Base-by-base conservation (phyloP, 2,329 filamentous ascomycete genomes). In the Xylaria sp. region DNA sequence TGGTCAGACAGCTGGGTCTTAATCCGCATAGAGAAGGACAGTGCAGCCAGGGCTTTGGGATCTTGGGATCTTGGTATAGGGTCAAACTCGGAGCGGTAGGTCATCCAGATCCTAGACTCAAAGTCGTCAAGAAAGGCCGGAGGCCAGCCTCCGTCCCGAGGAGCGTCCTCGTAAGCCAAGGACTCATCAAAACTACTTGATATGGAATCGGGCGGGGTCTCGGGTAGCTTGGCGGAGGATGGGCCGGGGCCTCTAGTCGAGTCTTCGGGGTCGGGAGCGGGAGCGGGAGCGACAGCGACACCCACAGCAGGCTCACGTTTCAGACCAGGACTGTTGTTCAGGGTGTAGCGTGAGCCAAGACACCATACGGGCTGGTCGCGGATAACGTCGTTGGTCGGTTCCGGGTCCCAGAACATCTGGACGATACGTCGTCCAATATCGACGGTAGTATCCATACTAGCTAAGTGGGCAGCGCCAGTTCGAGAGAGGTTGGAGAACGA, bases 31-130 rank as follows among this genome's bases (percentile, higher is more conserved):
- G 93, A 85, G 66, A 98, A 88, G 3, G 93, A 97, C 83, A 98
- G 88, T 8, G 89, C 84, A 3, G 90, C 85, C 0, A 85, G 79
- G 16, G 93, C 92, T 75, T 90, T 90, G 0, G 92, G 90, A 73
- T 95, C 92, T 63, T 87, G 85, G 3, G 92, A 94, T 79, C 90
- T 93, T 21, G 92, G 87, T 77, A 99, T 99, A 0, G 90, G 85
- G 10, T 90, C 84, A 78, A 99, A 99, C 73, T 92, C 92, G 29
- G 91, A 96, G 60, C 96, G 90, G 78, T 99, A 99, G 10, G 95
- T 98, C 87, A 99, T 93, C 95, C 96, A 98, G 79, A 98, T 89
- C 69, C 90, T 89, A 5, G 95, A 94, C 79, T 97, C 94, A 76
- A 98, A 97, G 80, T 99, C 96, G 69, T 94, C 92, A 40, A 98